Conservation (phyloP, 1,139 yeast genomes). For the Magnusiomyces fungicola region DNA sequence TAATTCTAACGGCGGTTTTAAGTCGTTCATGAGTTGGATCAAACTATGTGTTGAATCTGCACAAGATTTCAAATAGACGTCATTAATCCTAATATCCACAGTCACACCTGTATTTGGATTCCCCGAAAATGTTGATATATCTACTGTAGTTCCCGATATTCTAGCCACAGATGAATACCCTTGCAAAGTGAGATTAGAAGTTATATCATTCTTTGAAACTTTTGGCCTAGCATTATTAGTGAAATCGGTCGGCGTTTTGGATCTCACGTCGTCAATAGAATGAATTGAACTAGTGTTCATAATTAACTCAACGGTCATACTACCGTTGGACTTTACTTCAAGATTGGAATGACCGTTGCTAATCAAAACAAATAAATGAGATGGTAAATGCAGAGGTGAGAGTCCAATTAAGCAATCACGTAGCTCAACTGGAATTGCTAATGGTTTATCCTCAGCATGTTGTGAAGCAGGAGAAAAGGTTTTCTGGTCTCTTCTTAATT, state of each 20-base stretch:
- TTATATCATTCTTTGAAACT: no score
- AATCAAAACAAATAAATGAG: slow-evolving; percentile 44
- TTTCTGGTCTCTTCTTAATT: no score
- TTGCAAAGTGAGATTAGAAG: no score
- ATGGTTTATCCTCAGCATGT: no score
- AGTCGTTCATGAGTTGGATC: slow-evolving; percentile 57
- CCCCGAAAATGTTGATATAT: background rate
- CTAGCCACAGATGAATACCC: slow-evolving; percentile 12
- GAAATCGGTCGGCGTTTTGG: no score
- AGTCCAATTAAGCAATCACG: slow-evolving; percentile 26
- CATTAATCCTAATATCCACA: background rate
- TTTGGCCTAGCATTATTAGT: no score
- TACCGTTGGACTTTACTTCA: slow-evolving; percentile 40
- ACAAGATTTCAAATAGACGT: slow-evolving; percentile 41
- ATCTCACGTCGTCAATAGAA: no score
- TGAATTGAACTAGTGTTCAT: no score
- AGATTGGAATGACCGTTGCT: slow-evolving; percentile 47
- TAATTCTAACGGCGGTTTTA: slow-evolving; percentile 53
- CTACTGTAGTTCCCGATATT: slow-evolving; percentile 1
- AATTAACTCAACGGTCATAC: no score
- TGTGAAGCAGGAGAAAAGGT: no score
- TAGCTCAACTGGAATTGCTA: slow-evolving; percentile 20
- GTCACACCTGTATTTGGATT: background rate
- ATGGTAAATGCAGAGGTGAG: slow-evolving; percentile 36
- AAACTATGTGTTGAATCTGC: slow-evolving; percentile 80